These are phyloP conservation scores for Rhizopogon roseolus DNA, from an alignment of 768 basidiomycete genomes.

Conservation along the genomic window DNA sequence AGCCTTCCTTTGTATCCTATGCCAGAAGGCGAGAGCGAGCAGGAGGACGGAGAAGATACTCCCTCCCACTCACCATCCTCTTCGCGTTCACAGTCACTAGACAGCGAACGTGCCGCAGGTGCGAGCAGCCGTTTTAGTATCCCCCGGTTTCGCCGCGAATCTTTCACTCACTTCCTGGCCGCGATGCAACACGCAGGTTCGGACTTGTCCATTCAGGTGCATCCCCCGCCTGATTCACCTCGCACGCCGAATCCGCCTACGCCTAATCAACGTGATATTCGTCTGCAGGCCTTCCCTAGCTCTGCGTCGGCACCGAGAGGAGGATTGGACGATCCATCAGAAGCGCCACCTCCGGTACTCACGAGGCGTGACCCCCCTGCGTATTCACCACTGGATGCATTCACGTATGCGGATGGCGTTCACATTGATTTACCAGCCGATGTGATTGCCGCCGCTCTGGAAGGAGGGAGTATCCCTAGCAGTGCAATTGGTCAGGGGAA, in stretches of 20 bases:
- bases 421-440: slow-evolving; percentile 91
- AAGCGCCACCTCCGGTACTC: slow-evolving; percentile 27
- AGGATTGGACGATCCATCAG: slow-evolving; percentile 18
- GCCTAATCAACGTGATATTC: slow-evolving; percentile 80
- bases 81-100: slow-evolving; percentile 58
- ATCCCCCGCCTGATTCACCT: slow-evolving; percentile 78
- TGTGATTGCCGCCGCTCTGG: slow-evolving; percentile 84
- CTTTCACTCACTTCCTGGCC: slow-evolving; percentile 63
- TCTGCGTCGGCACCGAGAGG: slow-evolving; percentile 15
- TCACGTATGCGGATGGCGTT: slow-evolving; percentile 81
- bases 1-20: slow-evolving; percentile 41
- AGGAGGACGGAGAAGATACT: slow-evolving; percentile 22
- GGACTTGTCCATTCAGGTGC: slow-evolving; percentile 65
- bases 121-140: slow-evolving; percentile 78
- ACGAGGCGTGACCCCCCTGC: slow-evolving; percentile 72
- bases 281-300: slow-evolving; percentile 58
- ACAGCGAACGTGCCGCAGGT: slow-evolving; percentile 57
- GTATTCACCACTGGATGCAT: slow-evolving; percentile 88
- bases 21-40: slow-evolving; percentile 16
- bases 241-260: slow-evolving; percentile 78
- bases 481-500: slow-evolving; percentile 48
- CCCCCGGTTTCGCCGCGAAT: slow-evolving; percentile 60
- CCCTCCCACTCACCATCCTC: slow-evolving; percentile 13
- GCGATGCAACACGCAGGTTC: slow-evolving; percentile 58
- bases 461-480: slow-evolving; percentile 62